Percentiles rank a stretch among this genome's conserved stretches.
phyloP scores from a whole-genome alignment of 78 protist species.

The slime mould (Dictyostelium discoideum) region DNA sequence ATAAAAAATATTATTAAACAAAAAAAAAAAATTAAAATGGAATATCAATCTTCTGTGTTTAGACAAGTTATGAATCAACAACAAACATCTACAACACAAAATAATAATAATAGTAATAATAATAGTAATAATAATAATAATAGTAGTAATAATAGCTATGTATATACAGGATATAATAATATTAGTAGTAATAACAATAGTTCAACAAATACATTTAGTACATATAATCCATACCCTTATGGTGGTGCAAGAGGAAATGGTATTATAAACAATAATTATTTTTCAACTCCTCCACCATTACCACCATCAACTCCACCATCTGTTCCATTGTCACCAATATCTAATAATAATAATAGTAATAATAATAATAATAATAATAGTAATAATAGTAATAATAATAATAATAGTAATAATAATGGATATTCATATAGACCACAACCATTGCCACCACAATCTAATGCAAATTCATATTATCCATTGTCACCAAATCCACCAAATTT shows the following conservation, averaged over 20 bases:
- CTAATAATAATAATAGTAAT: not conserved
- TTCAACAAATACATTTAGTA: not conserved
- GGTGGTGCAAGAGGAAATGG: not conserved
- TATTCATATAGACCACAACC: not conserved
- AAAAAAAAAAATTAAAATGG: not conserved
- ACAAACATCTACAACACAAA: not conserved
- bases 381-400: not conserved
- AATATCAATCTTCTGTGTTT: constrained; percentile 15
- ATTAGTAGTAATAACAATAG: not conserved
- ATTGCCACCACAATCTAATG: not conserved
- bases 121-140: not conserved
- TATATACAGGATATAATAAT: not conserved
- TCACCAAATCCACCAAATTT: constrained; percentile 1
- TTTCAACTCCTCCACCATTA: not conserved
- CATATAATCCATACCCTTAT: not conserved
- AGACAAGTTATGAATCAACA: constrained; percentile 14
- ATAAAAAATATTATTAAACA: no score
- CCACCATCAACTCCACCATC: not conserved
- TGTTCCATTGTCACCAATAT: not conserved
- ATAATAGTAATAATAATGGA: not conserved
- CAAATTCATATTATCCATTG: not conserved
- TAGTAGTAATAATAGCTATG: not conserved
- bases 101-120: not conserved
- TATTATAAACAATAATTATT: not conserved
- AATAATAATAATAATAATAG: not conserved